A percentile compares a stretch with the other conserved stretches of the same genome.
Conservation (phyloP, 148 eudicot species). For the Vaccinium macrocarpon region DNA sequence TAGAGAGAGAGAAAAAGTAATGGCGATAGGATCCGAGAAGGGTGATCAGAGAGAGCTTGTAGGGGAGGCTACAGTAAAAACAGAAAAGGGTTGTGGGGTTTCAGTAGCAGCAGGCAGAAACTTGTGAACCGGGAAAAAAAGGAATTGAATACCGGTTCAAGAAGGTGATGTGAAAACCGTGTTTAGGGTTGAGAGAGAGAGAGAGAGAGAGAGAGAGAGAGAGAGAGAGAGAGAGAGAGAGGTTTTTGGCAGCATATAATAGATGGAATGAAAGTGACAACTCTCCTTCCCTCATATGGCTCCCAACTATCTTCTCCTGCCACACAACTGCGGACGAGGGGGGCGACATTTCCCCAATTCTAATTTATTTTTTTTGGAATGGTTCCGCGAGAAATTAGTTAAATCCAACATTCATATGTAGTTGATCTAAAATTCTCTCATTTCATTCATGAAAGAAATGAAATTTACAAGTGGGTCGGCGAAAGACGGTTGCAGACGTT, state of each 20-base stretch:
- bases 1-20: conserved; percentile 12
- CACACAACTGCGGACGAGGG: conserved; percentile 29
- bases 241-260: conserved; percentile 8
- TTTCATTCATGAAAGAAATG: too few species aligned
- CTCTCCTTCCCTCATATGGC: neutral
- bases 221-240: neutral
- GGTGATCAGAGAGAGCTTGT: conserved; percentile 17
- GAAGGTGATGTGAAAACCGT: neutral
- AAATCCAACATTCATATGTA: too few species aligned
- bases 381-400: too few species aligned
- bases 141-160: conserved; percentile 11
- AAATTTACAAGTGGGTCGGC: too few species aligned
- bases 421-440: too few species aligned
- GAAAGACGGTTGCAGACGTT: too few species aligned
- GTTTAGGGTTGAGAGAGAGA: neutral
- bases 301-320: conserved; percentile 4
- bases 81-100: neutral
- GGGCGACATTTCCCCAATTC: conserved; percentile 16
- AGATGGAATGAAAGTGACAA: conserved; percentile 18
- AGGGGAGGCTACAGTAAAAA: conserved; percentile 16
- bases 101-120: conserved; percentile 18
- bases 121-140: conserved; percentile 15
- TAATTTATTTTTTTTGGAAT: neutral
- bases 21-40: conserved; percentile 28
- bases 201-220: neutral